phyloP scores from a whole-genome alignment of 257 asterid species.

The Voacanga thouarsii region DNA sequence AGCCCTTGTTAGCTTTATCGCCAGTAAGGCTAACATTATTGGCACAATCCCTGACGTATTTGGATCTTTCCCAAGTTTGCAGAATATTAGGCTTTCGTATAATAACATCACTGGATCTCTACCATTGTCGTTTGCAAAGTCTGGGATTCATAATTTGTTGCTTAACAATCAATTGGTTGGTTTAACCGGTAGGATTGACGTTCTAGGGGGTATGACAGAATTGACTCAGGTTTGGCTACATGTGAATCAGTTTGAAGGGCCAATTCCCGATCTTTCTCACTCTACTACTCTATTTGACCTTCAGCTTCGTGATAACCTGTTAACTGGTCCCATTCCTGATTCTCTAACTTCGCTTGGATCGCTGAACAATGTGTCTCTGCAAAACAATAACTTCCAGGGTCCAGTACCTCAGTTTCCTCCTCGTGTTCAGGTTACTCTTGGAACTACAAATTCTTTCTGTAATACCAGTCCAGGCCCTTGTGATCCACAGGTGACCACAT shows the following conservation, averaged over 20 bases:
- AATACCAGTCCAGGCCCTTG: conserved; percentile 58
- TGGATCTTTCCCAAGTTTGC: conserved; percentile 51
- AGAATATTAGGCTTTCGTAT: conserved; percentile 51
- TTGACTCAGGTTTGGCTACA: conserved; percentile 60
- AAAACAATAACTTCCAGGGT: conserved; percentile 67
- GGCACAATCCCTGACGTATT: conserved; percentile 74
- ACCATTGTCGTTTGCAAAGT: conserved; percentile 51
- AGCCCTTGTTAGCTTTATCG: conserved; percentile 41
- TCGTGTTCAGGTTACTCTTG: conserved; percentile 38
- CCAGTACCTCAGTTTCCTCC: conserved; percentile 53
- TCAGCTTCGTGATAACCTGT: conserved; percentile 58
- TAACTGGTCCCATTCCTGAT: conserved; percentile 68
- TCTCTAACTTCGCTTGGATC: conserved; percentile 52
- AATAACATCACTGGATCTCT: conserved; percentile 62
- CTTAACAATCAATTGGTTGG: conserved; percentile 68
- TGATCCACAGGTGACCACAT: conserved; percentile 55
- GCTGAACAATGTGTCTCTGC: conserved; percentile 44
- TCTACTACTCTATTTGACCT: conserved; percentile 44
- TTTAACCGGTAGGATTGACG: conserved; percentile 49
- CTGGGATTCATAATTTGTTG: conserved; percentile 49
- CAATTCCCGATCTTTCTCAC: conserved; percentile 69
- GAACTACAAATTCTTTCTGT: conserved; percentile 54
- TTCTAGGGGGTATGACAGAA: conserved; percentile 50
- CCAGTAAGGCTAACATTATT: conserved; percentile 42
- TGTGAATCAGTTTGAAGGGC: conserved; percentile 56